Conservation (phyloP, 306 rosid species). For the Vachellia collinsii region DNA sequence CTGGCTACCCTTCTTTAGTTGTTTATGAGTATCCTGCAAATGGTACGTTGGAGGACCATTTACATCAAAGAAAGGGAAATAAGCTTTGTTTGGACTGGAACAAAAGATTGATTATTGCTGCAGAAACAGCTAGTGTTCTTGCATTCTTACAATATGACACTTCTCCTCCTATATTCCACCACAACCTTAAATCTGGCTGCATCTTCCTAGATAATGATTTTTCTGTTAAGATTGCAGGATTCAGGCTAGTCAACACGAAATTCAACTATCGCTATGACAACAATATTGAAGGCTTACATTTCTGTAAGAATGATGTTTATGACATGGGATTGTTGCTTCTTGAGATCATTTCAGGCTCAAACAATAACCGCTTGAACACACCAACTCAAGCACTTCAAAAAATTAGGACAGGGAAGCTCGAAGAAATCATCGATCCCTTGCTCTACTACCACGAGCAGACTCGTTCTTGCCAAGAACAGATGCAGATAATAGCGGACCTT, state of each 20-base stretch:
- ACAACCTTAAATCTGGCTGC: slow-evolving; percentile 65
- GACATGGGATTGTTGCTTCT: slow-evolving; percentile 80
- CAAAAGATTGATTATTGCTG: slow-evolving; percentile 72
- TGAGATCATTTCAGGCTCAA: slow-evolving; percentile 79
- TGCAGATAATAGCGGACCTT: slow-evolving; percentile 82
- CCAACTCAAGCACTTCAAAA: slow-evolving; percentile 66
- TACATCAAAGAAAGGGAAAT: slow-evolving; percentile 55
- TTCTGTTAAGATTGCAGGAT: slow-evolving; percentile 74
- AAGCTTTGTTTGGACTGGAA: slow-evolving; percentile 69
- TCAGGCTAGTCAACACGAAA: slow-evolving; percentile 49
- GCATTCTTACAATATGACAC: slow-evolving; percentile 74
- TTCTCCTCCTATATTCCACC: slow-evolving; percentile 84
- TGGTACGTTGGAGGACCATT: slow-evolving; percentile 77
- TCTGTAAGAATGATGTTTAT: slow-evolving; percentile 71
- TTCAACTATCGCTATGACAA: slow-evolving; percentile 39
- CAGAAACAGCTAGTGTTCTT: slow-evolving; percentile 72
- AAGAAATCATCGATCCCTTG: slow-evolving; percentile 80
- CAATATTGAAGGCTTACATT: slow-evolving; percentile 26
- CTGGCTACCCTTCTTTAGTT: slow-evolving; percentile 59
- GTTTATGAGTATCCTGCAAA: slow-evolving; percentile 79
- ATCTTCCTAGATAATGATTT: slow-evolving; percentile 65
- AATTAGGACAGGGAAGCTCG: slow-evolving; percentile 72
- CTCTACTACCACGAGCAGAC: slow-evolving; percentile 77
- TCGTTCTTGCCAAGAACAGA: slow-evolving; percentile 60
- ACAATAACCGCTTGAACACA: slow-evolving; percentile 54